A percentile compares a stretch with the other conserved stretches of the same genome.
Evolutionary conservation across 2,329 filamentous ascomycete genomes (phyloP).

Genomic region (Neobulgaria alba): DNA sequence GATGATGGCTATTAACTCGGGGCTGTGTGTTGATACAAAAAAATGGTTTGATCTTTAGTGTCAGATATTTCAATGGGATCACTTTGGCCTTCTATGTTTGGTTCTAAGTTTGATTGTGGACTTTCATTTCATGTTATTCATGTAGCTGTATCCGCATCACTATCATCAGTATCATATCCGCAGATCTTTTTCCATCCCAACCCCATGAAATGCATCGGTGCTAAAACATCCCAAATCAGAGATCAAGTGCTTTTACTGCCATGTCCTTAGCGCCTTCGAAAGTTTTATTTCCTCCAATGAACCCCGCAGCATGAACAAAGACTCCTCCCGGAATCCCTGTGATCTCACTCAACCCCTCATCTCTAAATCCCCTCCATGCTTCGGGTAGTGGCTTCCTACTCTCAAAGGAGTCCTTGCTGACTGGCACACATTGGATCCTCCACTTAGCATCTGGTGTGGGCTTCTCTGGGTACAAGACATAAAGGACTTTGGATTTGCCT

Average conservation of each 20-base stretch:
- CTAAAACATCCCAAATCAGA: constrained; percentile 14
- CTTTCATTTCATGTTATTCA: constrained; percentile 3
- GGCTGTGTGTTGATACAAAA: constrained; percentile 4
- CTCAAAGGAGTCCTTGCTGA: constrained; percentile 76
- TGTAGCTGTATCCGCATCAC: background rate
- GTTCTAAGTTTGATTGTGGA: background rate
- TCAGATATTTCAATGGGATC: background rate
- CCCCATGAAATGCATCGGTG: constrained; percentile 18
- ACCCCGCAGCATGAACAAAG: constrained; percentile 90
- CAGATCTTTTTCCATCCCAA: constrained; percentile 15
- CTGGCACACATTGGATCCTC: constrained; percentile 88
- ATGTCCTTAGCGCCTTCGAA: constrained; percentile 82
- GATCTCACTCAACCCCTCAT: constrained; percentile 71
- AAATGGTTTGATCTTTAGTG: constrained; percentile 1
- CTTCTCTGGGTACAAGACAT: constrained; percentile 87
- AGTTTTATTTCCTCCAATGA: constrained; percentile 92
- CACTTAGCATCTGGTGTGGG: constrained; percentile 70
- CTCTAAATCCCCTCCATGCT: constrained; percentile 83
- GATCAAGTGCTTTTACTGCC: constrained; percentile 64
- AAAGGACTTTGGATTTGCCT: constrained; percentile 55
- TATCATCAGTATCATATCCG: background rate
- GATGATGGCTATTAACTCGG: constrained; percentile 15
- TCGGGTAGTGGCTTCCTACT: constrained; percentile 88
- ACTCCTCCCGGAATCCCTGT: constrained; percentile 65
- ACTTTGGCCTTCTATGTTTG: background rate